Evolutionary conservation across 495 filamentous ascomycete species (phyloP).

Genomic region (Sabuloglossum arenarium): DNA sequence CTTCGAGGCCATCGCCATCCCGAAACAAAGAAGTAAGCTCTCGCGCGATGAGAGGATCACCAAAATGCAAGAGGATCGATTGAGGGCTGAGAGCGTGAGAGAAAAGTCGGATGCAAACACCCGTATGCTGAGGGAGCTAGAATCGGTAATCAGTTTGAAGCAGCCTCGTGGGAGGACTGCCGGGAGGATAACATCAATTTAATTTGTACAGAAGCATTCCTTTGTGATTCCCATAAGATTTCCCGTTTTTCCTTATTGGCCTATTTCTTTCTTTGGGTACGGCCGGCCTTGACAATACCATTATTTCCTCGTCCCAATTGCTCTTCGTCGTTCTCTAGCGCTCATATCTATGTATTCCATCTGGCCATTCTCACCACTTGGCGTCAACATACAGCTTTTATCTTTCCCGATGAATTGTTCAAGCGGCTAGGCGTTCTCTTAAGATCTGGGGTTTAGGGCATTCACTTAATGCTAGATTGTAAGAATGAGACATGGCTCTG

Average conservation of each 20-base stretch:
- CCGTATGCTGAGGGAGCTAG: slow-evolving; percentile 77
- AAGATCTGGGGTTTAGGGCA: not conserved
- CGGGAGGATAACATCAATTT: not conserved
- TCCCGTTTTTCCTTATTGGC: too few relatives aligned
- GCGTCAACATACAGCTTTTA: not conserved
- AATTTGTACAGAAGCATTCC: too few relatives aligned
- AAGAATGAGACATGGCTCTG: not conserved
- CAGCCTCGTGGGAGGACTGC: slow-evolving; percentile 26
- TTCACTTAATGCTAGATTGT: not conserved
- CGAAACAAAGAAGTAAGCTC: slow-evolving; percentile 40
- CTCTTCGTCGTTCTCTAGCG: too few relatives aligned
- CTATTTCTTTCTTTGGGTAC: too few relatives aligned
- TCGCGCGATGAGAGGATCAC: slow-evolving; percentile 74
- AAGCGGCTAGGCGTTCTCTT: not conserved
- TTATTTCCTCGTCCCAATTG: too few relatives aligned
- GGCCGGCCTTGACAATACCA: too few relatives aligned
- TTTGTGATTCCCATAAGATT: too few relatives aligned
- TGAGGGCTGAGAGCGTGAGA: slow-evolving; percentile 38
- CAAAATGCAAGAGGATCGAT: slow-evolving; percentile 76
- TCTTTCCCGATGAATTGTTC: too few relatives aligned
- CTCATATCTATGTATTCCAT: too few relatives aligned
- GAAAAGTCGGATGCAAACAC: slow-evolving; percentile 61
- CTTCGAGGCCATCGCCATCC: slow-evolving; percentile 73
- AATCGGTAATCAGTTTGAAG: slow-evolving; percentile 67
- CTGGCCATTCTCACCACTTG: not conserved